Percentiles rank a stretch among this genome's conserved stretches.
phyloP scores from a whole-genome alignment of 257 asterid species.

The Striga asiatica region DNA sequence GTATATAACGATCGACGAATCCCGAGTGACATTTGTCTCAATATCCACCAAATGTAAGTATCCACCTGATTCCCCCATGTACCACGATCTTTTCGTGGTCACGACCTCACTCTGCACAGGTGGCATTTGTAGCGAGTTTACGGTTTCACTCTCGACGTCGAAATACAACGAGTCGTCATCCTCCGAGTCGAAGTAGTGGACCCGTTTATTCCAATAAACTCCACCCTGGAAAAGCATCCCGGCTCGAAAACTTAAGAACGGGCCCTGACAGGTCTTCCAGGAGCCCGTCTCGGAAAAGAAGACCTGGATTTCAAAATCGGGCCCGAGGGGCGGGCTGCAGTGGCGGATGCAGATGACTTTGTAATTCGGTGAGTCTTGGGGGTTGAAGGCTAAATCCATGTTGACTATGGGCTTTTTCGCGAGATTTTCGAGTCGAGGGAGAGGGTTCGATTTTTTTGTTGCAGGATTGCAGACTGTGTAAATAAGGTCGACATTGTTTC shows the following conservation, averaged over 20 bases:
- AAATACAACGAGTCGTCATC: not conserved
- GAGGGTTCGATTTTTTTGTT: not conserved
- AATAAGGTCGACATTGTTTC: not conserved
- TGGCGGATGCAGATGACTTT: constrained; percentile 6
- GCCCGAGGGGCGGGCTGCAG: not conserved
- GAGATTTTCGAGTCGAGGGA: not conserved
- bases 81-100: not conserved
- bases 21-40: not conserved
- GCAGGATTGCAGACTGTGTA: constrained; percentile 12
- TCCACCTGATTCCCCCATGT: constrained; percentile 10
- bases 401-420: constrained; percentile 5
- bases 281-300: not conserved
- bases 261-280: not conserved
- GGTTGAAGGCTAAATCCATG: constrained; percentile 8
- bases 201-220: constrained; percentile 4
- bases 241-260: not conserved
- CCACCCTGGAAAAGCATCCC: constrained; percentile 6
- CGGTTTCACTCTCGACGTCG: not conserved
- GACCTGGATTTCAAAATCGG: constrained; percentile 2
- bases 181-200: not conserved
- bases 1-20: not conserved
- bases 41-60: constrained; percentile 13
- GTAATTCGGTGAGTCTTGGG: not conserved
- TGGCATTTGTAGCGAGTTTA: constrained; percentile 5
- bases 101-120: not conserved